Percentiles rank a stretch among this genome's conserved stretches.
phyloP scores from a whole-genome alignment of 2,329 filamentous ascomycete genomes.

The Botrytis fragariae region DNA sequence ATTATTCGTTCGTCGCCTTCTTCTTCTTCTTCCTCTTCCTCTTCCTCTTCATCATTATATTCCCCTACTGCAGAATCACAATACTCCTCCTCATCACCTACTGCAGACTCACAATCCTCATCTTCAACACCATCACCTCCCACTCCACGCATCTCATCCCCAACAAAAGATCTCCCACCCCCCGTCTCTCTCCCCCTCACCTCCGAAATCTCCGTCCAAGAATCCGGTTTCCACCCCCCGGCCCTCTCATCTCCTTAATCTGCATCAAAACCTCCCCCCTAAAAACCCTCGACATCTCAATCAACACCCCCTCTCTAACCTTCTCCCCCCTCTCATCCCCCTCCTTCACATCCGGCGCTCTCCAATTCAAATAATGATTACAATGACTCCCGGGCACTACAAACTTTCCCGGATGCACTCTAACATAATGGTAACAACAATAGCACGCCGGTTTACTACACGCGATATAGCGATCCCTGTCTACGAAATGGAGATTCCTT shows the following conservation, averaged over 20 bases:
- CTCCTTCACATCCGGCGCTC: slow-evolving; percentile 29
- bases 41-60: background rate
- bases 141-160: background rate
- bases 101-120: background rate
- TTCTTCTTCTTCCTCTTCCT: no score
- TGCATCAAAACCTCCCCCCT: slow-evolving; percentile 6
- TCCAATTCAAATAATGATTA: slow-evolving; percentile 41
- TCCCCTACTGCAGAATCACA: background rate
- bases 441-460: slow-evolving; percentile 53
- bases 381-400: background rate
- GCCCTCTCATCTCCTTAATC: slow-evolving; percentile 18
- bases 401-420: slow-evolving; percentile 40
- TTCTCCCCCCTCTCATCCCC: background rate
- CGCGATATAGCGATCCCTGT: slow-evolving; percentile 46
- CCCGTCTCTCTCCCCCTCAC: background rate
- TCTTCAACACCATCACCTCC: no score
- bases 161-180: background rate
- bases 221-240: slow-evolving; percentile 16
- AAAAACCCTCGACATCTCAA: background rate
- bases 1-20: no score
- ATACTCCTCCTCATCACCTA: background rate
- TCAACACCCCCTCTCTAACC: slow-evolving; percentile 11
- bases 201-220: slow-evolving; percentile 21
- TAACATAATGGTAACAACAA: slow-evolving; percentile 48
- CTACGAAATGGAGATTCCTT: slow-evolving; percentile 32